Evolutionary conservation across 2,329 filamentous ascomycete species (phyloP).

Genomic region (Xylariaceae sp.): DNA sequence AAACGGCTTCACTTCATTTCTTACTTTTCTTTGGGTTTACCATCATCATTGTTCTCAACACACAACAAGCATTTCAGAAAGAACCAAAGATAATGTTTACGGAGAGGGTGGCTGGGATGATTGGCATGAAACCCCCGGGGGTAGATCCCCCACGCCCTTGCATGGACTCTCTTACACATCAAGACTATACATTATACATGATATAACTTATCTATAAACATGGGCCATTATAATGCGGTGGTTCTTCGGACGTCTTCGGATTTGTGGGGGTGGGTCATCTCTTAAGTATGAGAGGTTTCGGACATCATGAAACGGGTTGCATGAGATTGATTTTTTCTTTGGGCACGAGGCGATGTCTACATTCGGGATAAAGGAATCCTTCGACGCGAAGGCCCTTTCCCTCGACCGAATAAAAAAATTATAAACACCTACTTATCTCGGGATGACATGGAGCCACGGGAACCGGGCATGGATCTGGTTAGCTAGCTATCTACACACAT

Average conservation of each 20-base stretch:
- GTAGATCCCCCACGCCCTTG: not conserved
- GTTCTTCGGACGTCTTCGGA: not conserved
- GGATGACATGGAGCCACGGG: too few relatives aligned
- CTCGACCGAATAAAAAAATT: too few relatives aligned
- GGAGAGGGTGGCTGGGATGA: not conserved
- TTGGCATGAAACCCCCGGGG: not conserved
- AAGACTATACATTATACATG: not conserved
- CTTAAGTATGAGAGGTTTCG: not conserved
- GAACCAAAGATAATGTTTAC: not conserved
- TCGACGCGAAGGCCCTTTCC: too few relatives aligned
- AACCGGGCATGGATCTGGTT: too few relatives aligned
- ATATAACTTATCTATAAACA: not conserved
- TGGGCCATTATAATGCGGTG: not conserved
- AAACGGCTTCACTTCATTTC: slow-evolving; percentile 9
- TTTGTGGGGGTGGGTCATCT: not conserved
- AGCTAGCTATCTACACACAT: too few relatives aligned
- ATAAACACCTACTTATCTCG: too few relatives aligned
- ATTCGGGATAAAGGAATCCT: too few relatives aligned
- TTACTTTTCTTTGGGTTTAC: not conserved
- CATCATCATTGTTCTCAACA: not conserved
- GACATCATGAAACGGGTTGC: not conserved
- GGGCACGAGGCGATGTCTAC: not conserved
- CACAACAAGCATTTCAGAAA: not conserved
- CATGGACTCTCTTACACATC: not conserved
- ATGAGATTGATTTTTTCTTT: not conserved